phyloP scores from a whole-genome alignment of 176 grass and related monocot genomes.

The Carex parvula region DNA sequence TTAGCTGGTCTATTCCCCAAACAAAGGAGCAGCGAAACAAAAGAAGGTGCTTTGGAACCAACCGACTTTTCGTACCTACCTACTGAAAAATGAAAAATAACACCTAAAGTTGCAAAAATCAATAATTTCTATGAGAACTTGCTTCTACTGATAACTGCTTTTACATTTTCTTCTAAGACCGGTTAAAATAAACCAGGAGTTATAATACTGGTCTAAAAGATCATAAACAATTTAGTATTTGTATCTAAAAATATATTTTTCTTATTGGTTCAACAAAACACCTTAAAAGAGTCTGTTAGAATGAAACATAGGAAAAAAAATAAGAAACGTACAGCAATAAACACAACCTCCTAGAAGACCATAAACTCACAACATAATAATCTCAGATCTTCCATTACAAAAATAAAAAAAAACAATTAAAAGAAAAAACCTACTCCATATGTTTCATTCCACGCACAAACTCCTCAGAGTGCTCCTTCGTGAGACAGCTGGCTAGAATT shows the following conservation, averaged over 20 bases:
- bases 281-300: not conserved
- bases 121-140: not conserved
- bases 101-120: not conserved
- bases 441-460: slow-evolving; percentile 44
- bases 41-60: not conserved
- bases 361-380: not conserved
- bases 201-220: not conserved
- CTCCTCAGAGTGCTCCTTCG: slow-evolving; percentile 68
- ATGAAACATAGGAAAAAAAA: slow-evolving; percentile 19
- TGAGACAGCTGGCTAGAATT: slow-evolving; percentile 79
- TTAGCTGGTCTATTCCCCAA: not conserved
- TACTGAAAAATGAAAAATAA: not conserved
- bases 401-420: not conserved
- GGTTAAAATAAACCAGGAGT: not conserved
- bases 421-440: slow-evolving; percentile 11
- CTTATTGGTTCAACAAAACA: slow-evolving; percentile 27
- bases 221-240: not conserved
- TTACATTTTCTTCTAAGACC: not conserved
- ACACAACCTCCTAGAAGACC: not conserved
- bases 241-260: slow-evolving; percentile 7
- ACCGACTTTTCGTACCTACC: not conserved
- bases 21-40: not conserved
- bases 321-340: not conserved
- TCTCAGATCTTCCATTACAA: not conserved
- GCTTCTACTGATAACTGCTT: not conserved